A percentile compares a stretch with the other conserved stretches of the same genome.
phyloP scores from a whole-genome alignment of 108 stramenopile genomes.

The Discostella pseudostelligera region DNA sequence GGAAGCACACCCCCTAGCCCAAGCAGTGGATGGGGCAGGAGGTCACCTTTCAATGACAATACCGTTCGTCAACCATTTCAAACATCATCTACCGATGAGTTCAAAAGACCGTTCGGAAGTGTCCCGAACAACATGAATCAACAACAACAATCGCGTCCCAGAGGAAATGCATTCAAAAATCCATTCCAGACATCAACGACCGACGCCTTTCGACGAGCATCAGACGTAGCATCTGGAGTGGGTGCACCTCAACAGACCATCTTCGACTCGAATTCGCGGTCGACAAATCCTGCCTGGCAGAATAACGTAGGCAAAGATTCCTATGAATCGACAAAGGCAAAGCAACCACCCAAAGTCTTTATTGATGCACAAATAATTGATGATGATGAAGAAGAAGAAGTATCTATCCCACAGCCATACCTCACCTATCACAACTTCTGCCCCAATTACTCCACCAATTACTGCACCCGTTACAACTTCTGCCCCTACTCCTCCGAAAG shows the following conservation, averaged over 20 bases:
- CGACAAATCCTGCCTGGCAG: constrained; percentile 11
- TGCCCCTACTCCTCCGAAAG: background rate
- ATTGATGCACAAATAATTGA: background rate
- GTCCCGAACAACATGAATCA: background rate
- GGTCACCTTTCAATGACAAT: constrained; percentile 10
- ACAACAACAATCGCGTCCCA: background rate
- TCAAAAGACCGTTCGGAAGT: constrained; percentile 20
- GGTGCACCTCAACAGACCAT: constrained; percentile 14
- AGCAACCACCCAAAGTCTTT: constrained; percentile 1
- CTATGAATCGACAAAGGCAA: constrained; percentile 5
- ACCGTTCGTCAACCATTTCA: constrained; percentile 16
- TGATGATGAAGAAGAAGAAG: background rate
- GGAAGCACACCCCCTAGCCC: constrained; percentile 3
- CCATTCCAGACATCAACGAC: constrained; percentile 32
- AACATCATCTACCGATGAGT: constrained; percentile 15
- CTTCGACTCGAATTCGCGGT: background rate
- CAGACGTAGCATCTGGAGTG: constrained; percentile 6
- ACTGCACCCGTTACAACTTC: too few species aligned
- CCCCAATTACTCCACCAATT: too few species aligned
- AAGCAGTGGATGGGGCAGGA: background rate
- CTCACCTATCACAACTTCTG: background rate
- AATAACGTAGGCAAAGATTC: constrained; percentile 7
- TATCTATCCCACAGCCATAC: background rate
- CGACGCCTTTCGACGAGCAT: constrained; percentile 23
- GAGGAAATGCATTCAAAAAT: constrained; percentile 1